Evolutionary conservation across 2,329 filamentous ascomycete species (phyloP), one percentile per base, ranked within the genome.

Genomic region (Colletotrichum lupini): DNA sequence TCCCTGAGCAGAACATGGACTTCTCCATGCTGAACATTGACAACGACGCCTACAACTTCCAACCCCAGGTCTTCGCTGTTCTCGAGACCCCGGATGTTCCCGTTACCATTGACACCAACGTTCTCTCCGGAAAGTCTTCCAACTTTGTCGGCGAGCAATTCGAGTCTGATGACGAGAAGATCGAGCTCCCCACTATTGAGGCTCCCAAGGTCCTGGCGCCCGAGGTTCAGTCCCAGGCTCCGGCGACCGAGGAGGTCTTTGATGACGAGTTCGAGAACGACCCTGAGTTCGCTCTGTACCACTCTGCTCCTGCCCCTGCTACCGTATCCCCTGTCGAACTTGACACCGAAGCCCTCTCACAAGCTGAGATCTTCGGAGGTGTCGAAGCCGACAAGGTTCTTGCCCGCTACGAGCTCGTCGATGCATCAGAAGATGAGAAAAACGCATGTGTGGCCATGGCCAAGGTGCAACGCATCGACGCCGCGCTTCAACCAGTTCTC

Each of bases 1-100:
- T 97, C 59, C 94, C 95, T 1, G 95, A 97, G 83, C 91, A 93
- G 77, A 87, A 85, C 65, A 87, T 95, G 82, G 93, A 97, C 78
- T 92, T 95, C 77, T 90, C 92, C 67, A 90, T 93, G 83, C 88
- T 97, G n/a, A 85, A 80, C 76, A 82, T 95, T 58, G 89, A 89
- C 78, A 81, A 83, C 66, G 85, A 86, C 72, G 79, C 79, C 57
- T 91, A 88, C 81, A 87, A 86, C 81, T 92, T 90, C 81, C 91
- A 93, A 80, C 91, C 92, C 28, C 91, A 92, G 80, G 92, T 94
- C 61, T 97, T 93, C 78, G 90, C 94, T 62, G 90, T 95, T 19
- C 82, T 90, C n/a, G 91, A 93, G 75, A 88, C 94, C 2, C 92
- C 92, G 2, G 89, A 92, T 76, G 85, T 92, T 30, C 92, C 92